Evolutionary conservation across 176 grass and related monocot species (phyloP).

Genomic region (Oryza glaberrima): DNA sequence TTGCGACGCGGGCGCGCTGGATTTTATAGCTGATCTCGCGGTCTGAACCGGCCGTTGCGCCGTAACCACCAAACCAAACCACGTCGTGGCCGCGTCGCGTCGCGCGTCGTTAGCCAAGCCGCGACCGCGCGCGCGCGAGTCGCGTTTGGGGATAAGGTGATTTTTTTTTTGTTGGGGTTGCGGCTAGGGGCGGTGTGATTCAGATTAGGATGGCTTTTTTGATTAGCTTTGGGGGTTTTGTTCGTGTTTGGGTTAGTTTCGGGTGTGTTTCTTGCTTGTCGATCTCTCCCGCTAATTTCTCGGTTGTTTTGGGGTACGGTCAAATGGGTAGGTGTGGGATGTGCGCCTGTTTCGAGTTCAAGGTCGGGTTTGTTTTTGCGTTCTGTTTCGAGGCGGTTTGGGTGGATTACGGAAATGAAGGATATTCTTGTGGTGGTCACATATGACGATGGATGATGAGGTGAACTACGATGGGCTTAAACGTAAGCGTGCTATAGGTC

Average conservation of each 20-base stretch:
- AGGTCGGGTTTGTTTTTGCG: neutral
- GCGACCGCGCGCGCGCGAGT: no score
- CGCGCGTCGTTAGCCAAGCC: no score
- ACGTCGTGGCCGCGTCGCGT: no score
- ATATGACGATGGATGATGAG: neutral
- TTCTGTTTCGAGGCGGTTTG: neutral
- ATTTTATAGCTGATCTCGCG: constrained; percentile 42
- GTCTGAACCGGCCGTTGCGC: no score
- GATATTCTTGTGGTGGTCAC: no score
- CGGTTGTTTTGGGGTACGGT: neutral
- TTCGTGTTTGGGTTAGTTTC: neutral
- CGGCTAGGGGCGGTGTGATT: no score
- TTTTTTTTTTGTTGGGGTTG: no score
- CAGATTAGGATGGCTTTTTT: no score
- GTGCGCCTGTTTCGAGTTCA: neutral
- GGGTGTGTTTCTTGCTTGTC: neutral
- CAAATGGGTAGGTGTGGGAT: neutral
- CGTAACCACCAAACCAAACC: no score
- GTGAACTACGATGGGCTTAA: no score
- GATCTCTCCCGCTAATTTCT: neutral
- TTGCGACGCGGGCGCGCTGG: neutral
- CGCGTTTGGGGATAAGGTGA: no score
- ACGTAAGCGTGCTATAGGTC: neutral
- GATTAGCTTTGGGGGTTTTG: neutral
- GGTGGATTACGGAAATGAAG: neutral